Base-by-base conservation (phyloP, 192 early-diverging fungal species). In the Gryganskiella cystojenkinii region DNA sequence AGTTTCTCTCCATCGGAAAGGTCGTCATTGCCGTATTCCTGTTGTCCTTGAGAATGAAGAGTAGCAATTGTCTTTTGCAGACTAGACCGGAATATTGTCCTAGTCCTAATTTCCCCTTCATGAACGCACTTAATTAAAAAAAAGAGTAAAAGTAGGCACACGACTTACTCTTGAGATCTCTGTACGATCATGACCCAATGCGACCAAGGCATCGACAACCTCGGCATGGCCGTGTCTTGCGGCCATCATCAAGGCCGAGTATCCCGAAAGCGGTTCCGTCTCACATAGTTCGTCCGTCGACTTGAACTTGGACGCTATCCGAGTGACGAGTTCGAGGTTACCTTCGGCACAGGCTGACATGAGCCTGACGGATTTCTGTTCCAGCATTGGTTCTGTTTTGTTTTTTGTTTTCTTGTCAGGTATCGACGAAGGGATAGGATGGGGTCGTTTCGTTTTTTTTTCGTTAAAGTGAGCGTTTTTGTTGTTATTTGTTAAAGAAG, bases 261-360 rank as follows among this genome's bases (percentile, higher is more conserved):
- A 76, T 28, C 73, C 73, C 1, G 73, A 57, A 3, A 64, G n/a
- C 37, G 65, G 65, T 35, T 76, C 73, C 17, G 54, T 35, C 34
- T 76, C 65, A 46, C 73, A 76, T 10, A 76, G 33, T 8, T 76
- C 73, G 24, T 54, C 60, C 1, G 59, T 37, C 17, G 51, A 62
- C n/a, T 76, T 64, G 30, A 76, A 76, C 43, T 76, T 76, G 15
- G 65, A 68, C 0, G 73, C 73, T 30, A 76, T 76, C 42, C 73
- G 61, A 53, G 34, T 76, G 27, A 68, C 73, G 24, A 76, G 54
- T 24, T 76, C 73, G 27, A 76, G 59, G 34, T 76, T 68, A 8
- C 73, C 73, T 9, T 76, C 73, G 0, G 53, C 37, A 28, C 73
- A 76, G 9, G 73, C 73, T 13, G 65, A 34, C 73, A 76, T 68